A percentile compares a stretch with the other conserved stretches of the same genome.
These are phyloP conservation scores for Scheffersomyces spartinae DNA, from an alignment of 805 yeast species.

Conservation along the genomic window DNA sequence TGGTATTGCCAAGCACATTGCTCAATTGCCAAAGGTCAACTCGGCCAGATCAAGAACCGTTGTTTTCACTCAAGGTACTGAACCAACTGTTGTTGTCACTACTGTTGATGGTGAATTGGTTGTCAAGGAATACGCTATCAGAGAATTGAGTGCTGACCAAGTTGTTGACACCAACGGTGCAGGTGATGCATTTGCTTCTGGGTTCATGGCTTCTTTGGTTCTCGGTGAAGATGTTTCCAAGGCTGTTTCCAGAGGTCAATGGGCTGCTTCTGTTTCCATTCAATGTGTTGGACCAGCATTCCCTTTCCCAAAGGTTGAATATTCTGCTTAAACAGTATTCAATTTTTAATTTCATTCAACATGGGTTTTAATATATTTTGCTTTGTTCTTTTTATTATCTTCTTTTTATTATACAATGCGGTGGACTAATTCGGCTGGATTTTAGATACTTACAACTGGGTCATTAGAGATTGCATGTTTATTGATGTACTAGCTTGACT, in stretches of 20 bases:
- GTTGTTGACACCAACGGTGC: slow-evolving; percentile 96
- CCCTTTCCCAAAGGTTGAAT: slow-evolving; percentile 66
- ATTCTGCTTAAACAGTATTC: slow-evolving; percentile 14
- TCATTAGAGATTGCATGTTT: too few species aligned
- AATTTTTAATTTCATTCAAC: too few species aligned
- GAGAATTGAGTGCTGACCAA: slow-evolving; percentile 51
- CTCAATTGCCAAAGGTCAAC: slow-evolving; percentile 68
- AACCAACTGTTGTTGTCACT: slow-evolving; percentile 73
- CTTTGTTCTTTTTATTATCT: too few species aligned
- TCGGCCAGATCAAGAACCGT: slow-evolving; percentile 65
- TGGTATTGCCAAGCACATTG: slow-evolving; percentile 74
- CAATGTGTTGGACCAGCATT: slow-evolving; percentile 92
- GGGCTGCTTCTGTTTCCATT: slow-evolving; percentile 88
- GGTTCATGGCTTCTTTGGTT: slow-evolving; percentile 83
- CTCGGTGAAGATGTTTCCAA: slow-evolving; percentile 50
- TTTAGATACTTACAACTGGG: too few species aligned
- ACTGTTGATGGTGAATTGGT: slow-evolving; percentile 33
- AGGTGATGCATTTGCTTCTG: slow-evolving; percentile 97
- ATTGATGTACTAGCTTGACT: too few species aligned
- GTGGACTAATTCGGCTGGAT: too few species aligned
- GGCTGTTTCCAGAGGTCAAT: slow-evolving; percentile 79
- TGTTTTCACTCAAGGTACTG: slow-evolving; percentile 90
- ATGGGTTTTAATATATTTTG: too few species aligned
- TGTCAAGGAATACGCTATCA: slow-evolving; percentile 52
- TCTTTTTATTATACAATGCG: too few species aligned